Conservation (phyloP, 106 monocot species). For the Dendrobium huoshanense region DNA sequence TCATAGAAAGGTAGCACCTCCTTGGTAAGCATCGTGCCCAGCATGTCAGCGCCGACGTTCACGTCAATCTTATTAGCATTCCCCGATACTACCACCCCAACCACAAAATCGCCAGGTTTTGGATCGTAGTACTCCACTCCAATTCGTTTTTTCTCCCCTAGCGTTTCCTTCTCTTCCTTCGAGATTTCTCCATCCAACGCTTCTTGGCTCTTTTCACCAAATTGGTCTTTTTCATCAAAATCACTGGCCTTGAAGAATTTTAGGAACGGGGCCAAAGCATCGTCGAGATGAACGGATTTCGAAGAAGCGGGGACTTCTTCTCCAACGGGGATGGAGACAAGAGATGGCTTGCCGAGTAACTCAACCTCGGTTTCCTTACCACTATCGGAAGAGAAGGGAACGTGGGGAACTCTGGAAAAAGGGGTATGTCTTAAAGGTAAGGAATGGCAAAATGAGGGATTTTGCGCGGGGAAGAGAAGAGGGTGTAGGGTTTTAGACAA, state of each 20-base stretch:
- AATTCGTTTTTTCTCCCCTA: constrained; percentile 6
- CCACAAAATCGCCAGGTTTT: constrained; percentile 59
- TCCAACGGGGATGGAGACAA: constrained; percentile 15
- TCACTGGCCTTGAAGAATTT: constrained; percentile 39
- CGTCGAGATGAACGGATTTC: constrained; percentile 20
- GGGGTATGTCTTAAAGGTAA: background rate
- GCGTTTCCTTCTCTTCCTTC: background rate
- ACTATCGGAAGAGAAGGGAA: constrained; percentile 9
- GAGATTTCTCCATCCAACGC: background rate
- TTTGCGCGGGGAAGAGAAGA: background rate
- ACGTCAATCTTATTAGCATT: constrained; percentile 80
- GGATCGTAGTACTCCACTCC: constrained; percentile 61
- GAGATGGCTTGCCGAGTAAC: constrained; percentile 25
- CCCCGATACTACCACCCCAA: constrained; percentile 76
- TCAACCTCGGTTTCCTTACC: constrained; percentile 4
- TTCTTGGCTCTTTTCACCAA: background rate
- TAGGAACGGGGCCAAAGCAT: constrained; percentile 50
- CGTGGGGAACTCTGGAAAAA: background rate
- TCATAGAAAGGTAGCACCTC: constrained; percentile 67
- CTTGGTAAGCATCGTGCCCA: constrained; percentile 83
- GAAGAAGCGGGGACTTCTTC: background rate
- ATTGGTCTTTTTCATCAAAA: background rate
- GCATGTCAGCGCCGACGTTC: constrained; percentile 64
- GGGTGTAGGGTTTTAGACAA: background rate
- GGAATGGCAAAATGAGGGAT: background rate